Evolutionary conservation across 202 grass and related monocot genomes (phyloP).

Genomic region (Digitaria exilis): DNA sequence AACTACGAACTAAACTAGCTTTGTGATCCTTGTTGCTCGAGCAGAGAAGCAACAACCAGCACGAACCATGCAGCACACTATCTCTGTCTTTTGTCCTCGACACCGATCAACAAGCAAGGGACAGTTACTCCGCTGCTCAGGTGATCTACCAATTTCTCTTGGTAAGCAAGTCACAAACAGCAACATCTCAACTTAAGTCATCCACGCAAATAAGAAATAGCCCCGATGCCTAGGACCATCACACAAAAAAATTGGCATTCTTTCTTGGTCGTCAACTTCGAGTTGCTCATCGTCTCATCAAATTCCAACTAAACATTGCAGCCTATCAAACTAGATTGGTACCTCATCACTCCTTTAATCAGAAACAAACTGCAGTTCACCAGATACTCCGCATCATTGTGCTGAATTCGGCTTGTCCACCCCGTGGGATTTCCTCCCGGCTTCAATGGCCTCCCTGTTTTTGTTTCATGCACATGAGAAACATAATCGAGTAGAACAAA

Average conservation of each 20-base stretch:
- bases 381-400: neutral
- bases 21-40: too few relatives aligned
- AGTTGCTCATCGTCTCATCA: neutral
- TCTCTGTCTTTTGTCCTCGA: too few relatives aligned
- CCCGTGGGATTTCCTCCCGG: conserved; percentile 67
- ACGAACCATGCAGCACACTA: too few relatives aligned
- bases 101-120: too few relatives aligned
- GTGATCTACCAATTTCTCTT: too few relatives aligned
- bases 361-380: neutral
- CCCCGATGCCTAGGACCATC: too few relatives aligned
- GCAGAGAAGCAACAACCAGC: too few relatives aligned
- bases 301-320: neutral
- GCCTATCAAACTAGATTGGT: neutral
- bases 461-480: neutral
- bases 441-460: conserved; percentile 78
- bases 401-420: conserved; percentile 33
- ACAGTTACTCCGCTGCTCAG: too few relatives aligned
- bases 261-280: neutral
- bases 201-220: too few relatives aligned
- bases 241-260: neutral
- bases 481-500: neutral
- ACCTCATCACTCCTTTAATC: neutral
- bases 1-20: too few relatives aligned
- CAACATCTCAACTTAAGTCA: too few relatives aligned
- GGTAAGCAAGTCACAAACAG: too few relatives aligned